Base-by-base conservation (phyloP, 106 monocot species). In the Allium cepa region DNA sequence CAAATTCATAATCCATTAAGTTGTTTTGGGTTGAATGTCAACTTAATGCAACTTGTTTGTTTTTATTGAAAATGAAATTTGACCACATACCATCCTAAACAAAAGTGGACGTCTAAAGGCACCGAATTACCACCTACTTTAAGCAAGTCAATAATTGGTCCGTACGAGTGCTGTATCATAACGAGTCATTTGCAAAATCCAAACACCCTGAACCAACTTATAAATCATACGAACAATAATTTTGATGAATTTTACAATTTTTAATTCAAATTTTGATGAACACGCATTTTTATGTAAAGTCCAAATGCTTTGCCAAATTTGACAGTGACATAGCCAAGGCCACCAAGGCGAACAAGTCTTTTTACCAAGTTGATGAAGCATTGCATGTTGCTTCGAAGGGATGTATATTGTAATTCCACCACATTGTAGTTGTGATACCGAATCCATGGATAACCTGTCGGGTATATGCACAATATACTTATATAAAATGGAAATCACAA, bases 121-220 rank as follows among this genome's bases (percentile, higher is more conserved):
- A 77, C 87, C 75, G 87, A 4, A 0, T 69, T 84, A 2, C 87
- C 91, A 4, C 69, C 77, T 28, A 84, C 81, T 71, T 84, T 87
- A 51, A 91, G 70, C 63, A 91, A 77, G 53, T 91, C 63, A 36
- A 91, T 68, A 15, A 84, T 75, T 7, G 83, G 81, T 4, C 87
- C 91, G 8, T 87, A 58, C 10, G 83, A 82, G 72, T 91, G 87
- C 18, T 69, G 50, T 1, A 83, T 83, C 0, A 85, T 69, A 3
- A 90, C 85, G 90, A 85, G 56, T 90, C 85, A 27, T 84, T 71
- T 59, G 87, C 70, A 76, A 66, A 87, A 65, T 91, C 91, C 50
- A 91, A 74, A 13, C 61, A 81, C 72, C 81, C 74, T 22, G 77
- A 45, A 5, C 50, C 17, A 0, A 56, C 81, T 83, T 86, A 53